Base-by-base conservation (phyloP, 1,284 basidiomycete genomes). In the Dichomitus squalens region DNA sequence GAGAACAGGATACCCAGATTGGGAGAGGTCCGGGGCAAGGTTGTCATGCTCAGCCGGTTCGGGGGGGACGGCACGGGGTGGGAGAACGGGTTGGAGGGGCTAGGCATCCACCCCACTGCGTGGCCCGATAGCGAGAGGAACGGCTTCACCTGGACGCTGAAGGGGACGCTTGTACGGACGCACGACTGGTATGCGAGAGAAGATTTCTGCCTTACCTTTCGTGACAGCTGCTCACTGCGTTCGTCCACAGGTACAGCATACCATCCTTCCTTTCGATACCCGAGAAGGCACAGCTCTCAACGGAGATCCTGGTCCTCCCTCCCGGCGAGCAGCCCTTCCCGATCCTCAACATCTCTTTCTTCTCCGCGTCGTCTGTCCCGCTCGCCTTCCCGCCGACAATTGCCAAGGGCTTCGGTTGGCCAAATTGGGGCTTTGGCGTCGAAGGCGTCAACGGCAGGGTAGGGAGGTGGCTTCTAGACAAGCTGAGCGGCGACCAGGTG, bases 21-120 rank as follows among this genome's bases (percentile, higher is more conserved):
- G 0, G 92, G 90, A 2, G 88, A 95, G 70, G 92, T 90, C 8
- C 77, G 94, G 66, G 93, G 93, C 1, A 90, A 87, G 72, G 85
- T 86, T 6, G 80, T 95, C 33, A 73, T 96, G 76, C 84, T 96
- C 67, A 93, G 90, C 63, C 83, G 94, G 21, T 96, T 95, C 68
- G 87, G 89, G 0, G 84, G 79, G 1, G 77, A 86, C 63, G 85
- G 85, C 2, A 71, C 72, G 11, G 83, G 79, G 14, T 89, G 90
- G 90, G 81, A 85, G 66, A 75, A 80, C 55, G 82, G 83, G 7
- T 66, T 84, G 40, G 84, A 88, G 52, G 87, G 84, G 2, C 76
- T 93, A 64, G 93, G 93, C 0, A 90, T 95, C 14, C 90, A 93
- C 67, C 92, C 93, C 3, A 83, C 81, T 1, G 77, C 74, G 1